Percentiles rank a stretch among this genome's conserved stretches.
phyloP scores from a whole-genome alignment of 2,329 filamentous ascomycete species.

The Verticillium zaregamsianum region DNA sequence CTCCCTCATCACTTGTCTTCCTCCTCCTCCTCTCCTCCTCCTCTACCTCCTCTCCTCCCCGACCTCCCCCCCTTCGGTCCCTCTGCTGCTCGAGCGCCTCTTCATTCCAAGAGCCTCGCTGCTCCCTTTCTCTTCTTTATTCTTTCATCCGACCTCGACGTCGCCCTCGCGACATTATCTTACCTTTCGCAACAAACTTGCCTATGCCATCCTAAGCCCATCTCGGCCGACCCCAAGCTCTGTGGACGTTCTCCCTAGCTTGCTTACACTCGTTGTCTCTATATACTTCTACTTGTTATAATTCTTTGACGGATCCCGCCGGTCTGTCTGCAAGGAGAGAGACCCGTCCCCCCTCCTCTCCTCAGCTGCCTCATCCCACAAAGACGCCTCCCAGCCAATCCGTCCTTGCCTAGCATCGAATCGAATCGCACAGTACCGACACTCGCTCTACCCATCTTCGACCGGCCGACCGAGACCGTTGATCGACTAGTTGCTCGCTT shows the following conservation, averaged over 20 bases:
- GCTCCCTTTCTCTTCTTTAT: slow-evolving; percentile 26
- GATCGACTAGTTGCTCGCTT: slow-evolving; percentile 5
- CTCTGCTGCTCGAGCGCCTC: slow-evolving; percentile 20
- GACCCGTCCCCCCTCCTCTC: slow-evolving; percentile 1
- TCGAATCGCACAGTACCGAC: neutral
- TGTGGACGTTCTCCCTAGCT: slow-evolving; percentile 8
- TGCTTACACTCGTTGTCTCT: slow-evolving; percentile 14
- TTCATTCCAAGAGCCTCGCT: slow-evolving; percentile 21
- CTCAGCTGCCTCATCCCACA: slow-evolving; percentile 3
- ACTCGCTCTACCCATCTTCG: slow-evolving; percentile 1
- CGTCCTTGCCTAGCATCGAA: neutral
- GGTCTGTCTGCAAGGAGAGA: slow-evolving; percentile 11
- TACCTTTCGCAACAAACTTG: neutral
- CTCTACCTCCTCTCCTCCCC: slow-evolving; percentile 14
- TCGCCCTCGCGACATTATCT: slow-evolving; percentile 3
- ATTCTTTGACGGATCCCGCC: slow-evolving; percentile 12
- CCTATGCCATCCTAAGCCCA: slow-evolving; percentile 10
- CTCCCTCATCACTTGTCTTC: slow-evolving; percentile 15
- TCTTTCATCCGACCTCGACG: slow-evolving; percentile 13
- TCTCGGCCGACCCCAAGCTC: neutral
- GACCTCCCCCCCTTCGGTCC: slow-evolving; percentile 27
- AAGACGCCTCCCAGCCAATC: neutral
- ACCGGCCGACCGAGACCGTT: neutral
- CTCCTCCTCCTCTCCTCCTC: slow-evolving; percentile 17
- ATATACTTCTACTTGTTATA: slow-evolving; percentile 12